phyloP scores from a whole-genome alignment of 2,329 filamentous ascomycete genomes.

The Nemania bipapillata region DNA sequence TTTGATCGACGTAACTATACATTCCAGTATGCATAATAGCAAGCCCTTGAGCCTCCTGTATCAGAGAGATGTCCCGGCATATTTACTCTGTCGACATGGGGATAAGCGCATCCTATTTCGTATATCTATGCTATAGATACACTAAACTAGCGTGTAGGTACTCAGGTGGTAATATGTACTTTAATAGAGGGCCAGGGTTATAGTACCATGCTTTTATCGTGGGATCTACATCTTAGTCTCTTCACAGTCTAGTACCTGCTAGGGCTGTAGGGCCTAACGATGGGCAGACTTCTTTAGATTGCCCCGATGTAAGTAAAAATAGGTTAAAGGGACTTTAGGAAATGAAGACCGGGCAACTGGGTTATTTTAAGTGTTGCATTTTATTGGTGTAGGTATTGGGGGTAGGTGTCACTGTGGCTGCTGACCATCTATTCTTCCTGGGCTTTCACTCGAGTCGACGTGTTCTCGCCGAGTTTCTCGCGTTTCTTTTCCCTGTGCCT shows the following conservation, averaged over 20 bases:
- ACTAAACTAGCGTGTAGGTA: neutral
- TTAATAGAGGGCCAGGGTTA: neutral
- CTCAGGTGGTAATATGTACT: neutral
- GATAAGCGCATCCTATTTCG: neutral
- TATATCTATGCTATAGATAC: neutral
- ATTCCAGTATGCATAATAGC: neutral
- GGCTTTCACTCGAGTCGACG: constrained; percentile 14
- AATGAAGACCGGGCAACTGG: constrained; percentile 4
- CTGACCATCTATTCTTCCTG: constrained; percentile 23
- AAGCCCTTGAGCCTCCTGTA: neutral
- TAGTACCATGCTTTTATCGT: neutral
- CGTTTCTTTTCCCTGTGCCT: constrained; percentile 8
- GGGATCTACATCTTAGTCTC: constrained; percentile 23
- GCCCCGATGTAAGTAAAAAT: constrained; percentile 8
- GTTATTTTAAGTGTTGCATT: neutral
- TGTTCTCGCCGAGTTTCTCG: constrained; percentile 20
- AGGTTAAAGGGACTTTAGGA: constrained; percentile 19
- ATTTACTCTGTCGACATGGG: neutral
- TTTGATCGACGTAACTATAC: neutral
- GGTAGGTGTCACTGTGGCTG: constrained; percentile 2
- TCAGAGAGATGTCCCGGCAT: neutral
- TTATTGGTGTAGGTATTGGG: constrained; percentile 11
- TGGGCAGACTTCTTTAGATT: constrained; percentile 3
- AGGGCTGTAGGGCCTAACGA: constrained; percentile 8
- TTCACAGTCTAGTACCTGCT: constrained; percentile 16